Percentiles rank a stretch among this genome's conserved stretches.
Evolutionary conservation across 164 flowering plant genomes (phyloP).

Genomic region (Dillenia turbinata): DNA sequence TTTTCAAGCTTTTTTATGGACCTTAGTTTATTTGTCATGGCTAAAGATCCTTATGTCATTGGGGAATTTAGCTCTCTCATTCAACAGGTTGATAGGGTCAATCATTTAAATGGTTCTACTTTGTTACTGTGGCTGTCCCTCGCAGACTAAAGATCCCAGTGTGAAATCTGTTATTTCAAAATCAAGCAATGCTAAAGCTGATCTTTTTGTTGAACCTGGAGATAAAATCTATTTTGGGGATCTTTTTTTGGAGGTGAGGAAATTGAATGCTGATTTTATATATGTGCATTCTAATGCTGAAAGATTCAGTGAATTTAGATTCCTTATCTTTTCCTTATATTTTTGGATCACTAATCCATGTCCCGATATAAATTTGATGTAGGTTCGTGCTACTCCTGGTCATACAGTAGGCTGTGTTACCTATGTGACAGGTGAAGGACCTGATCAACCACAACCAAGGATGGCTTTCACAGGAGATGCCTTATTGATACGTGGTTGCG

Average conservation of each 20-base stretch:
- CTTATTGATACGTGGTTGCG: slow-evolving; percentile 88
- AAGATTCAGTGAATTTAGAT: background rate
- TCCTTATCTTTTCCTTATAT: background rate
- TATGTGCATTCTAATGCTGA: background rate
- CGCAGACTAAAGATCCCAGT: slow-evolving; percentile 61
- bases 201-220: slow-evolving; percentile 62
- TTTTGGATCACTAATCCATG: background rate
- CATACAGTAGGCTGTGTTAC: slow-evolving; percentile 95
- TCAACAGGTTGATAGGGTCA: no score
- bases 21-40: no score
- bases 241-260: slow-evolving; percentile 74
- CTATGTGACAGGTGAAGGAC: slow-evolving; percentile 89
- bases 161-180: slow-evolving; percentile 81
- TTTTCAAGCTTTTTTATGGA: background rate
- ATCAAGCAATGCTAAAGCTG: slow-evolving; percentile 79
- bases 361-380: slow-evolving; percentile 11
- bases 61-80: no score
- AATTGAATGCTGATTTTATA: background rate
- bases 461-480: slow-evolving; percentile 99
- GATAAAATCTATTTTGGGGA: slow-evolving; percentile 68
- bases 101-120: no score
- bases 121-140: slow-evolving; percentile 2
- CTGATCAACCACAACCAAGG: slow-evolving; percentile 79
- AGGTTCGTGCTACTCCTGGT: slow-evolving; percentile 97
- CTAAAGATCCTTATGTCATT: no score